These are phyloP conservation scores for Crepidotus variabilis DNA, from an alignment of 768 basidiomycete species.

Conservation along the genomic window DNA sequence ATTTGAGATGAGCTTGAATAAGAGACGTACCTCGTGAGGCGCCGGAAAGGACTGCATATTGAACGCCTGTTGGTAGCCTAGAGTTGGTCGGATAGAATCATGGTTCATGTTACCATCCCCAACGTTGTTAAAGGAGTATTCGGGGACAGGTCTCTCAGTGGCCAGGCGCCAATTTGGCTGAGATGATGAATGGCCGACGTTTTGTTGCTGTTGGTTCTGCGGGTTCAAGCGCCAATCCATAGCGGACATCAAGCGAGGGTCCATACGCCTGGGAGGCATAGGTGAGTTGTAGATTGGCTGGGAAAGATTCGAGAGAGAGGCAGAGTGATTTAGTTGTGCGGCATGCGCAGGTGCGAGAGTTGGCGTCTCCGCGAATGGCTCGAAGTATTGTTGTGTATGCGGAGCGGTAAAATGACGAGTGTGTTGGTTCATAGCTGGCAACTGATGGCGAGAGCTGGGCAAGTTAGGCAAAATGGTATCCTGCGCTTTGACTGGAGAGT, in stretches of 20 bases:
- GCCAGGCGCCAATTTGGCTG: conserved; percentile 42
- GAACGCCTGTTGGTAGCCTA: conserved; percentile 26
- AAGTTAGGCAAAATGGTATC: conserved; percentile 17
- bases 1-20: conserved; percentile 19
- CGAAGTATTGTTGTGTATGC: conserved; percentile 37
- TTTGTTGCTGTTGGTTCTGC: conserved; percentile 21
- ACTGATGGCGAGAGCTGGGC: conserved; percentile 18
- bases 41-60: conserved; percentile 22
- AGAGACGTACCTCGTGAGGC: conserved; percentile 48
- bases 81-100: conserved; percentile 25
- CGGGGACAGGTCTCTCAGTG: conserved; percentile 27
- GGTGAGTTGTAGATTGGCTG: conserved; percentile 26
- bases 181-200: conserved; percentile 19
- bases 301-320: conserved; percentile 14
- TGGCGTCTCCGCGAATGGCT: conserved; percentile 46
- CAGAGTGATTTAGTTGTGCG: conserved; percentile 18
- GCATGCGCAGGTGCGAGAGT: conserved; percentile 29
- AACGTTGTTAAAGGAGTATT: conserved; percentile 21
- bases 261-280: conserved; percentile 26
- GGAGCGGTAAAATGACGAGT: conserved; percentile 15
- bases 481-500: conserved; percentile 21
- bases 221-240: conserved; percentile 38
- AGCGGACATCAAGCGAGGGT: conserved; percentile 20
- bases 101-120: conserved; percentile 10
- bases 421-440: conserved; percentile 18